Evolutionary conservation across 208 protist species (phyloP).

Genomic region (Borovskyia barvae): DNA sequence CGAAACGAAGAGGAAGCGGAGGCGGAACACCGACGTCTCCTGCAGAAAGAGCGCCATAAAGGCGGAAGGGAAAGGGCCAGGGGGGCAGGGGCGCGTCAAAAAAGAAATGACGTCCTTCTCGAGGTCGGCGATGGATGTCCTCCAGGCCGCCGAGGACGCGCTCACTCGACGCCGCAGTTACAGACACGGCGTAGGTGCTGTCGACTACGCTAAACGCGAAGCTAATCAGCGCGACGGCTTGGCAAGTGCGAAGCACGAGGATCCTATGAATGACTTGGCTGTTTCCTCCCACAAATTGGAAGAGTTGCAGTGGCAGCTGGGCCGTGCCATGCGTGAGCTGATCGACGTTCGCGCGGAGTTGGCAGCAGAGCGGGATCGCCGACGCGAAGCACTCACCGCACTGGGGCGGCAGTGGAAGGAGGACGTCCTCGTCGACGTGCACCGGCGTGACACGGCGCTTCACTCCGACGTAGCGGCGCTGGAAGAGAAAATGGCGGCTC

Average conservation of each 20-base stretch:
- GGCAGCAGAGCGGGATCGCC: slow-evolving; percentile 58
- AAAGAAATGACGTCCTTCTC: slow-evolving; percentile 63
- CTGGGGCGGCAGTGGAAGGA: slow-evolving; percentile 76
- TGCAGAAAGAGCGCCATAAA: background rate
- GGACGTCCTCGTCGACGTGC: slow-evolving; percentile 69
- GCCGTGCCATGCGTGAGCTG: slow-evolving; percentile 57
- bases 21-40: no score
- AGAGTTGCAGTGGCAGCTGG: slow-evolving; percentile 64
- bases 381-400: slow-evolving; percentile 44
- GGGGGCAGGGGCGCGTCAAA: no score
- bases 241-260: background rate
- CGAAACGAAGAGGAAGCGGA: no score
- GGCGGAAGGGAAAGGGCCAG: background rate
- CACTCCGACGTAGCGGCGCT: slow-evolving; percentile 54
- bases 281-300: slow-evolving; percentile 1
- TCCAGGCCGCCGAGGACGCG: slow-evolving; percentile 63
- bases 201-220: background rate
- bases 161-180: slow-evolving; percentile 29
- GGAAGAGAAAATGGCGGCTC: slow-evolving; percentile 30
- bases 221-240: background rate
- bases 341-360: slow-evolving; percentile 54
- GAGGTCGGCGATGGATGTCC: slow-evolving; percentile 49
- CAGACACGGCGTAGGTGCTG: background rate
- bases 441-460: slow-evolving; percentile 39
- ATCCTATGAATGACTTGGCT: background rate